A percentile compares a stretch with the other conserved stretches of the same genome.
phyloP scores from a whole-genome alignment of 768 basidiomycete species.

The Podaxis carcinomalis region DNA sequence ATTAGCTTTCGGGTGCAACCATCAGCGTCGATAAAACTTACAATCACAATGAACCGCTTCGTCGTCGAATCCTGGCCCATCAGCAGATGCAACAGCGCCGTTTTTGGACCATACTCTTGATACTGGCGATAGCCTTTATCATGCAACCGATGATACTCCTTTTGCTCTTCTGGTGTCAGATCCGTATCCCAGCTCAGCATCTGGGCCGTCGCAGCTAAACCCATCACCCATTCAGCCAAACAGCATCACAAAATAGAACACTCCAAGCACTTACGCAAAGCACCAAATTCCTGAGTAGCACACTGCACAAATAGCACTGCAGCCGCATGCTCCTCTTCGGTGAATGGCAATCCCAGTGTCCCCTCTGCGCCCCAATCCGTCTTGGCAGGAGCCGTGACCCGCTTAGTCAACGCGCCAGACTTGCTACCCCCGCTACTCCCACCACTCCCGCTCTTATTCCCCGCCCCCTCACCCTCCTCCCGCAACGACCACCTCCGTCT shows the following conservation, averaged over 20 bases:
- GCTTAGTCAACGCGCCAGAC: not conserved
- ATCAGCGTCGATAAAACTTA: not conserved
- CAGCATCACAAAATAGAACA: not conserved
- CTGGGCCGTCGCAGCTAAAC: conserved; percentile 8
- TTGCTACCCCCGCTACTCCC: not conserved
- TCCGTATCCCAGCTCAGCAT: conserved; percentile 13
- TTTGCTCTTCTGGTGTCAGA: conserved; percentile 7
- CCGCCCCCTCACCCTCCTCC: conserved; percentile 1
- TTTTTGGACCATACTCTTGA: conserved; percentile 11
- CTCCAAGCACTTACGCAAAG: conserved; percentile 6
- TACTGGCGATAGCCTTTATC: conserved; percentile 11
- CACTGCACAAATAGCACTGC: conserved; percentile 12
- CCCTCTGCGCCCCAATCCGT: conserved; percentile 8
- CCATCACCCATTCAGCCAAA: not conserved
- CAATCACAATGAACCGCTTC: conserved; percentile 12
- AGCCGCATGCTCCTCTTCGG: conserved; percentile 11
- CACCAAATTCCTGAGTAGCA: conserved; percentile 10
- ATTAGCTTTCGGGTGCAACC: not conserved
- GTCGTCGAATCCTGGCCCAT: conserved; percentile 12
- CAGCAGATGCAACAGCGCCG: conserved; percentile 10
- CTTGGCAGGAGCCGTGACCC: conserved; percentile 2
- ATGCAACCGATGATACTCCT: conserved; percentile 13
- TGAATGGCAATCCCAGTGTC: conserved; percentile 7
- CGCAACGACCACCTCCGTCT: conserved; percentile 8
- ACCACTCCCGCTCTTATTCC: not conserved